phyloP scores from a whole-genome alignment of 257 asterid genomes.

The Apocynum venetum region DNA sequence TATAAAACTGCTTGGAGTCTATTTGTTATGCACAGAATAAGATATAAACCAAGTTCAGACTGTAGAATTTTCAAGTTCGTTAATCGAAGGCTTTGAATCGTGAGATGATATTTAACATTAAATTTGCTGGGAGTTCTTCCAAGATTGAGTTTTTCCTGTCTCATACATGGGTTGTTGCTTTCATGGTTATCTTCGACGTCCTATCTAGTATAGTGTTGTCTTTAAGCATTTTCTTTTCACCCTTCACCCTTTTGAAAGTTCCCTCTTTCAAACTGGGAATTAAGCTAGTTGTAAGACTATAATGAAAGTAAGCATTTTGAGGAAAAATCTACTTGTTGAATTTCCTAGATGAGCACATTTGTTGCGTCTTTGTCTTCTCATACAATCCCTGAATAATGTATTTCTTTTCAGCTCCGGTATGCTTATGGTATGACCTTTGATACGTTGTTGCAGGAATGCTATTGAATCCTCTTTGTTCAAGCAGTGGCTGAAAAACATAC shows the following conservation, averaged over 20 bases:
- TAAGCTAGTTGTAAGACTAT: too few species aligned
- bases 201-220: neutral
- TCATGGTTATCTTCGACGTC: neutral
- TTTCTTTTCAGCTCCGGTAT: neutral
- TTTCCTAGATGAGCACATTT: neutral
- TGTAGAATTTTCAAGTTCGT: neutral
- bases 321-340: neutral
- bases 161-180: neutral
- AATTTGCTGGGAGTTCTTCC: neutral
- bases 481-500: constrained; percentile 78
- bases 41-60: neutral
- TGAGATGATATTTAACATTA: neutral
- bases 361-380: neutral
- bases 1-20: neutral
- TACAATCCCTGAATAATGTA: neutral
- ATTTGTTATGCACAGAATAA: neutral
- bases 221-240: neutral
- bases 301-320: neutral
- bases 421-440: neutral
- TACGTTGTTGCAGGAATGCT: constrained; percentile 65
- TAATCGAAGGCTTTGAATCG: neutral
- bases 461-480: constrained; percentile 69
- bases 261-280: neutral
- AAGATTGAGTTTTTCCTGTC: neutral
- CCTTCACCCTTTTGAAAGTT: neutral